Conservation (phyloP, 2,329 filamentous ascomycete genomes). For the Sarocladiaceae sp. region DNA sequence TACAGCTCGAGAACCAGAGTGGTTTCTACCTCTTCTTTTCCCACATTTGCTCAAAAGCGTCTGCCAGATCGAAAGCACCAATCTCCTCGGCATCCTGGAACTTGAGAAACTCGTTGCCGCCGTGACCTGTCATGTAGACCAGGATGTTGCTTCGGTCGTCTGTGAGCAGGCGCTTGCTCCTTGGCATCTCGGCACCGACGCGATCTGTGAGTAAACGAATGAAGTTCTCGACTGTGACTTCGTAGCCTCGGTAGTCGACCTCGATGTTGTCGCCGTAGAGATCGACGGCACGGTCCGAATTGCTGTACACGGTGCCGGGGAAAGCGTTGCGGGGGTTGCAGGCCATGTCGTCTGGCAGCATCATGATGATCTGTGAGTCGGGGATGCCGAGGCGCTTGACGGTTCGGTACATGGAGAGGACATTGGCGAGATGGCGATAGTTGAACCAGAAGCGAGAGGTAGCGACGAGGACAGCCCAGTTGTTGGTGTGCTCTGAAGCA, state of each 20-base stretch:
- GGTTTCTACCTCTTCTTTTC: conserved; percentile 80
- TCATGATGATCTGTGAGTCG: conserved; percentile 97
- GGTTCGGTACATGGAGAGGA: conserved; percentile 93
- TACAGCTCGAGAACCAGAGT: conserved; percentile 8
- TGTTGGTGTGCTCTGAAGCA: conserved; percentile 81
- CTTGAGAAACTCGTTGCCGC: conserved; percentile 95
- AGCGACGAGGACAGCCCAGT: conserved; percentile 98
- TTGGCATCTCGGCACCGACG: conserved; percentile 87
- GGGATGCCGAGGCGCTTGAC: conserved; percentile 97
- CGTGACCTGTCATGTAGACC: conserved; percentile 98
- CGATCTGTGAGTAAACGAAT: conserved; percentile 92
- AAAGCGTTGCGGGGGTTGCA: conserved; percentile 99
- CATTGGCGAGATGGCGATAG: conserved; percentile 96
- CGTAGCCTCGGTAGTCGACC: conserved; percentile 95
- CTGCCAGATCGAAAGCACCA: conserved; percentile 87
- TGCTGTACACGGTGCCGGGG: conserved; percentile 96
- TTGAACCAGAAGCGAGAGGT: conserved; percentile 99
- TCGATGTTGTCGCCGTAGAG: conserved; percentile 98
- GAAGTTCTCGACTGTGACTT: conserved; percentile 98
- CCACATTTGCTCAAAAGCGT: conserved; percentile 99
- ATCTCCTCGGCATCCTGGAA: conserved; percentile 99
- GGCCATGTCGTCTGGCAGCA: conserved; percentile 99
- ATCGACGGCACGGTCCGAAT: conserved; percentile 90
- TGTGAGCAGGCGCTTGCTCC: conserved; percentile 87
- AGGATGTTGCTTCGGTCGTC: conserved; percentile 95